Evolutionary conservation across 129 eudicot genomes (phyloP), one percentile per base, ranked within the genome.

Genomic region (Chrysanthemum seticuspe): DNA sequence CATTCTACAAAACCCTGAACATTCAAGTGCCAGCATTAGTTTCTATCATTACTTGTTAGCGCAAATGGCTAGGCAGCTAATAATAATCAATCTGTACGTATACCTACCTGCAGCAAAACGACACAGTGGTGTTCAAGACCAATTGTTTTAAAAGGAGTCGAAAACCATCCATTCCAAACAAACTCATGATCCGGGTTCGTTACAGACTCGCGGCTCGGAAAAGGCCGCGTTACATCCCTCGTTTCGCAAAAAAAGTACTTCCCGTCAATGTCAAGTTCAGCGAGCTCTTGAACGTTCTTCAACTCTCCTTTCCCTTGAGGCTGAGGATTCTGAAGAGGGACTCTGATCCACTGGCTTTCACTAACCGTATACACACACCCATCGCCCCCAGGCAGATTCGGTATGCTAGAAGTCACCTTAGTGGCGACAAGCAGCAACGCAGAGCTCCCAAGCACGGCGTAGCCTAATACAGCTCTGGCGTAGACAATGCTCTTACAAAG

Each of bases 141-240:
- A 65, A 94, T 88, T 67, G 73, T 75, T 70, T 74, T 86, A 78
- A 94, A 94, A 64, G 98, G 79, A 60, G 47, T 75, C 6, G 98
- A 90, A 69, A 94, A 86, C 98, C 98, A 94, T 50, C 82, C 84
- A 61, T 94, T 94, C 98, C 98, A 94, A 69, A 94, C 96, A 81
- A 94, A 94, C 80, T 94, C 98, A 53, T 87, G 92, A 74, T 94
- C 98, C n/a, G 98, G 97, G 44, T 79, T 31, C 29, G 75, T 77
- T 76, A 90, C 81, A 54, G 93, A 56, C 85, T 81, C 68, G 21
- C 77, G 89, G 75, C 98, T 94, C 5, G 98, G 98, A 72, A 94
- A 94, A 52, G 98, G 97, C 48, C 93, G 81, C 58, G 96, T 94
- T 8, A 90, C 85, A 69, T 94, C 98, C 88, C 97, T 83, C 29